Conservation (phyloP, 2,329 filamentous ascomycete genomes). For the Canariomyces notabilis region DNA sequence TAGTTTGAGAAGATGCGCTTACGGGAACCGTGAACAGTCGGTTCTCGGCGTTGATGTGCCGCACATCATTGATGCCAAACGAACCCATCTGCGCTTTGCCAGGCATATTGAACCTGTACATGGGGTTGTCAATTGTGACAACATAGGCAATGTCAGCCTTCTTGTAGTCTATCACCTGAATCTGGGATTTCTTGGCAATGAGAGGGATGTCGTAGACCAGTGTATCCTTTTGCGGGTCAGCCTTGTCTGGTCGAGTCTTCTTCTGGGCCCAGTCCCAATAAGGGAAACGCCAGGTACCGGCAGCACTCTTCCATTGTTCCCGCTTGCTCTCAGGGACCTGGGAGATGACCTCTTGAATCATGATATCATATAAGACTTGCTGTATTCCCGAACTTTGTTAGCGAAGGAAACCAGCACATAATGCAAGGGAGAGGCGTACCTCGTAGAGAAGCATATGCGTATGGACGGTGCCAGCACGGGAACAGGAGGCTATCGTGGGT, state of each 20-base stretch:
- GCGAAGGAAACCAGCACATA: background rate
- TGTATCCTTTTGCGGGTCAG: background rate
- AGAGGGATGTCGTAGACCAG: slow-evolving; percentile 4
- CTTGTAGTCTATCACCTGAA: background rate
- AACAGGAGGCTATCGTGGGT: slow-evolving; percentile 1
- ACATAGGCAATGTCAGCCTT: background rate
- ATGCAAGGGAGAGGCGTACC: background rate
- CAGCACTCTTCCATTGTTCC: background rate
- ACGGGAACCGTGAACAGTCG: no score
- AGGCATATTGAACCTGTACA: slow-evolving; percentile 9
- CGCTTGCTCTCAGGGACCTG: background rate
- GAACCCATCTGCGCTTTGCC: background rate
- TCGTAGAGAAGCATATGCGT: slow-evolving; percentile 5
- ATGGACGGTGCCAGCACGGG: slow-evolving; percentile 6
- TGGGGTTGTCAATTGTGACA: slow-evolving; percentile 2
- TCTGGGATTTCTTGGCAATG: background rate
- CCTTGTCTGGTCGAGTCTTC: slow-evolving; percentile 1
- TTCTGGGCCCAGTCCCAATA: slow-evolving; percentile 13
- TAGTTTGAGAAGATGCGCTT: no score
- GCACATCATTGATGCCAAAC: background rate
- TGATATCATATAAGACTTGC: slow-evolving; percentile 5
- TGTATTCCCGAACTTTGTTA: background rate
- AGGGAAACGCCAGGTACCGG: slow-evolving; percentile 5
- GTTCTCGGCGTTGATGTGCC: no score
- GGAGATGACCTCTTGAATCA: background rate